Percentiles rank a stretch among this genome's conserved stretches.
phyloP scores from a whole-genome alignment of 495 filamentous ascomycete species.

The Penicillium fimorum region DNA sequence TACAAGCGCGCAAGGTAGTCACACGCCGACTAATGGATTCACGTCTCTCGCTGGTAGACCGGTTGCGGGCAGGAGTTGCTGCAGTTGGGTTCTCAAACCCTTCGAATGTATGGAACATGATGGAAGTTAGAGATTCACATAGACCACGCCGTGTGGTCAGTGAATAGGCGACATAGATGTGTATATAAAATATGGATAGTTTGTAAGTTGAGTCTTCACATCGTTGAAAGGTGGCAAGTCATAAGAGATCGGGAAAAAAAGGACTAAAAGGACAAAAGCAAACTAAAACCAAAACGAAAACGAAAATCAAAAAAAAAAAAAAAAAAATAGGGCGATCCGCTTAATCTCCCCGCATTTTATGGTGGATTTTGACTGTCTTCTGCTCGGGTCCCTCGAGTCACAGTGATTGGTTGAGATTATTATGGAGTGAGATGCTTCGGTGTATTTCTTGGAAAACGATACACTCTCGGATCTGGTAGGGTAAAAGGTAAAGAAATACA shows the following conservation, averaged over 20 bases:
- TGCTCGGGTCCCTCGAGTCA: background rate
- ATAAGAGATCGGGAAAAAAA: background rate
- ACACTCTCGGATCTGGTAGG: background rate
- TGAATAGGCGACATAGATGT: conserved; percentile 2
- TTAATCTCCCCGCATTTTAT: conserved; percentile 29
- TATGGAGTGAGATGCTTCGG: no score
- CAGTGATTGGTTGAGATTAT: background rate
- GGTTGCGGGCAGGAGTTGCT: conserved; percentile 27
- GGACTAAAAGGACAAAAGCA: background rate
- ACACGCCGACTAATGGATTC: conserved; percentile 40
- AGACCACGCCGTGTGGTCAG: conserved; percentile 11
- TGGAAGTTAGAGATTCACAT: conserved; percentile 7
- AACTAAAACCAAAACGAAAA: conserved; percentile 14
- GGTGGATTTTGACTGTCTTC: background rate
- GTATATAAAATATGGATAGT: background rate
- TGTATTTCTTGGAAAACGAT: no score
- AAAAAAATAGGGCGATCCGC: conserved; percentile 23
- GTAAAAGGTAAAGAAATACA: background rate
- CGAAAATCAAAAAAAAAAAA: conserved; percentile 10
- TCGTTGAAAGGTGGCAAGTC: conserved; percentile 1
- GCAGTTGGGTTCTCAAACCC: conserved; percentile 38
- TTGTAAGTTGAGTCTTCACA: background rate
- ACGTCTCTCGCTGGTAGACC: conserved; percentile 32
- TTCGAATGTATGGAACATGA: conserved; percentile 48
- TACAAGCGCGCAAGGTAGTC: conserved; percentile 45